Base-by-base conservation (phyloP, 805 yeast genomes). In the Saccharomycopsis vini region DNA sequence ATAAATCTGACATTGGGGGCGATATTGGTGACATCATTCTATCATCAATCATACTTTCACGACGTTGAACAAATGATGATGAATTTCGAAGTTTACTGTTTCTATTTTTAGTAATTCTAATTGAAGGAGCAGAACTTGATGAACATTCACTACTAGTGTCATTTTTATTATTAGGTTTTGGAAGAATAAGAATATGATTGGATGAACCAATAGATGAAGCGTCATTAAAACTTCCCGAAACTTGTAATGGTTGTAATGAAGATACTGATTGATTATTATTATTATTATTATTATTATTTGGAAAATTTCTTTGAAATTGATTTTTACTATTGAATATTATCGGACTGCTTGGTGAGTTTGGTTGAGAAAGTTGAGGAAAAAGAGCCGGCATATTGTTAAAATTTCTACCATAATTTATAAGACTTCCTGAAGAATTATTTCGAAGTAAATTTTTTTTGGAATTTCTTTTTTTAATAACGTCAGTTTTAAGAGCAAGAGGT, bases 401-500 rank as follows among this genome's bases (percentile, higher is more conserved):
- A 16, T 21, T 23, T 20, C 32, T 36, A 10, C 38, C 38, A 18
- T 39, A 34, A 16, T 29, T 35, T 7, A 39, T 24, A 16, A 39
- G 41, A 30, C 35, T 42, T n/a, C 33, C 22, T 2, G 45, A 36
- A 15, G 44, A 45, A 20, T 28, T 39, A 23, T 36, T 42, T 6
- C 24, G 20, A 22, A 45, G 32, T 16, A 40, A 18, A 34, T 36
- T 45, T 35, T 45, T 50, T 34, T 74, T 71, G 3, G 77, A 69
- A 46, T 68, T 68, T 52, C 82, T 61, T 57, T 76, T 77, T 45
- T 73, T 75, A 41, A 77, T 77, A 10, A 73, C 71, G 50, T 74
- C 80, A 0, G 77, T 74, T 47, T 74, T 74, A 44, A 74, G 60
- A 20, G 79, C 70, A 20, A 77, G 59, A 1, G 82, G 82, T 41